These are phyloP conservation scores for Psilocybe cubensis DNA, from an alignment of 768 basidiomycete species.

Conservation along the genomic window DNA sequence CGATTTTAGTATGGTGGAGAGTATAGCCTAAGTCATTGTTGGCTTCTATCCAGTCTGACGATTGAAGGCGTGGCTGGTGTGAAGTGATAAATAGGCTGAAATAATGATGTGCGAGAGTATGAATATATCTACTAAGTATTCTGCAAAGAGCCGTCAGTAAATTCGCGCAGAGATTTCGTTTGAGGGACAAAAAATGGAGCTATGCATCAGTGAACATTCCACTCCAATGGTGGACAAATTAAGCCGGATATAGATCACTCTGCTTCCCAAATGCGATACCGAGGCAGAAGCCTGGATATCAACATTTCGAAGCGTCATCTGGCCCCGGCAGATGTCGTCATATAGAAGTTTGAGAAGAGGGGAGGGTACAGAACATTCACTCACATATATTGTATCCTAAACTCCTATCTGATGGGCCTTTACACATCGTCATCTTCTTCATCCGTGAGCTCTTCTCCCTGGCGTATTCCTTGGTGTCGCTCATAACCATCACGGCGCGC, in stretches of 20 bases:
- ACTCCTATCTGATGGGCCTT: background rate
- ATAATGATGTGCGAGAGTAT: background rate
- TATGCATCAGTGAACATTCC: background rate
- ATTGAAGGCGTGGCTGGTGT: background rate
- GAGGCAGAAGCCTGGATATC: conserved; percentile 4
- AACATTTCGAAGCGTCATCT: conserved; percentile 71
- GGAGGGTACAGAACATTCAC: conserved; percentile 9
- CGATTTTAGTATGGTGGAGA: background rate
- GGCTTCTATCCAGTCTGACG: no score
- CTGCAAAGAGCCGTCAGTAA: background rate
- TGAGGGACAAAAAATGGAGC: background rate
- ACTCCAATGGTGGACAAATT: background rate
- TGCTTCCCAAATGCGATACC: conserved; percentile 44
- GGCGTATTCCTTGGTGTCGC: conserved; percentile 62
- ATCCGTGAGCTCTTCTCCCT: conserved; percentile 88
- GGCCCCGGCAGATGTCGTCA: conserved; percentile 86
- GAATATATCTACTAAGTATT: background rate
- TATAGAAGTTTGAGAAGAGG: background rate
- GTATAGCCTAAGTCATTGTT: no score
- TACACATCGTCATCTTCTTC: conserved; percentile 64
- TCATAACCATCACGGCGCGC: conserved; percentile 68
- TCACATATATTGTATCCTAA: conserved; percentile 23
- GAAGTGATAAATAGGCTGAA: background rate
- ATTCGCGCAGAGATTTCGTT: background rate
- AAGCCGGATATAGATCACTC: conserved; percentile 26